Base-by-base conservation (phyloP, 2,329 filamentous ascomycete genomes). In the Trichoderma atrobrunneum region DNA sequence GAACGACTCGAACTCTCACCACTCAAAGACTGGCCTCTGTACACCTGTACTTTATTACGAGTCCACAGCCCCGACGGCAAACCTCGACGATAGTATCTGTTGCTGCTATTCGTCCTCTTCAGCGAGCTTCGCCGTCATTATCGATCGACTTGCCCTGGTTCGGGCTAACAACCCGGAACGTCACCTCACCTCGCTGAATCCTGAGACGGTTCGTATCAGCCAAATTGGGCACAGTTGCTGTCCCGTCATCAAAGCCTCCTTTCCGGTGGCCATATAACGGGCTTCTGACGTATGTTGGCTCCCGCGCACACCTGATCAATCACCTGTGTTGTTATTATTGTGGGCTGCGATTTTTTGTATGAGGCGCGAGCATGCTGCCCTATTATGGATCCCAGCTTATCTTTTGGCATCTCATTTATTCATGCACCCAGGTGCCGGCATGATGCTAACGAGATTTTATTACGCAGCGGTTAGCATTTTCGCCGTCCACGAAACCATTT, bases 351-450 rank as follows among this genome's bases (percentile, higher is more conserved):
- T 51, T 62, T 43, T 61, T 16, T 61, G 28, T 34, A 61, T 61
- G 21, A 10, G 51, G 56, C 64, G 66, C 57, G 28, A 70, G 57
- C 57, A 59, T 30, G 66, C 57, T 70, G 66, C 66, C 66, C 66
- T 70, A 70, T 70, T 70, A 70, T 70, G 66, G 66, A 62, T 32
- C 56, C 66, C 66, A 68, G 65, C 65, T 68, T 68, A 60, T 68
- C 56, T 60, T 43, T 68, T 39, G 56, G 65, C 65, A 24, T 59
- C 26, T 43, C 34, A 57, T 43, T 60, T 48, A 60, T 60, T 60
- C 65, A 68, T 67, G 51, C 64, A 43, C 4, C 24, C 48, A 43
- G 36, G 28, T 69, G 39, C 56, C 66, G 56, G 39, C 66, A 61
- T 54, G 66, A 70, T 70, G 66, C 66, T 70, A 70, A 70, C 66